These are phyloP conservation scores for Mollisiaceae sp. DNA, from an alignment of 2,329 filamentous ascomycete genomes.

Conservation along the genomic window DNA sequence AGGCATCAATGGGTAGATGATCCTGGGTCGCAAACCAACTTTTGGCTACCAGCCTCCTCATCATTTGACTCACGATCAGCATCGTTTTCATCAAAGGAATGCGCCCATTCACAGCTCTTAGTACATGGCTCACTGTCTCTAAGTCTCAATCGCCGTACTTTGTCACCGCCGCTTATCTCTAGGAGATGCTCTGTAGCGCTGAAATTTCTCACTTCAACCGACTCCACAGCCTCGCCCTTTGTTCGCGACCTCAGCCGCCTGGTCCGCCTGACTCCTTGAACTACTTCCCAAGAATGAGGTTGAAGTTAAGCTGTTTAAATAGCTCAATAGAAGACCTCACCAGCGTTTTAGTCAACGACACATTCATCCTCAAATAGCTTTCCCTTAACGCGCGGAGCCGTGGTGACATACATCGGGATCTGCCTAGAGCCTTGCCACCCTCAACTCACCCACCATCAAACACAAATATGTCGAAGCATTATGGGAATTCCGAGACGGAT, in stretches of 20 bases:
- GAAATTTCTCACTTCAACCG: neutral
- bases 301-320: neutral
- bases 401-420: neutral
- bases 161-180: neutral
- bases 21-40: too few relatives aligned
- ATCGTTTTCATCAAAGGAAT: neutral
- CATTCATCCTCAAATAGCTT: neutral
- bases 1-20: neutral
- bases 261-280: neutral
- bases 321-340: neutral
- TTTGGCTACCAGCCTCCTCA: neutral
- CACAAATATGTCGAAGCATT: conserved; percentile 21
- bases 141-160: neutral
- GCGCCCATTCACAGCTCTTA: neutral
- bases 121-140: neutral
- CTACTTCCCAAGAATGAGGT: neutral
- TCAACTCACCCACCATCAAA: neutral
- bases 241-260: neutral
- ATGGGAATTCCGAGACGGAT: conserved; percentile 1
- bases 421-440: neutral
- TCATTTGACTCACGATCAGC: neutral
- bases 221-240: neutral
- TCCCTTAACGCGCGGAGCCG: too few relatives aligned
- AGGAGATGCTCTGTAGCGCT: neutral
- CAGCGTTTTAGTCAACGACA: neutral